Evolutionary conservation across 1,139 yeast genomes (phyloP), one percentile per base, ranked within the genome.

Genomic region (Pichia sp.): DNA sequence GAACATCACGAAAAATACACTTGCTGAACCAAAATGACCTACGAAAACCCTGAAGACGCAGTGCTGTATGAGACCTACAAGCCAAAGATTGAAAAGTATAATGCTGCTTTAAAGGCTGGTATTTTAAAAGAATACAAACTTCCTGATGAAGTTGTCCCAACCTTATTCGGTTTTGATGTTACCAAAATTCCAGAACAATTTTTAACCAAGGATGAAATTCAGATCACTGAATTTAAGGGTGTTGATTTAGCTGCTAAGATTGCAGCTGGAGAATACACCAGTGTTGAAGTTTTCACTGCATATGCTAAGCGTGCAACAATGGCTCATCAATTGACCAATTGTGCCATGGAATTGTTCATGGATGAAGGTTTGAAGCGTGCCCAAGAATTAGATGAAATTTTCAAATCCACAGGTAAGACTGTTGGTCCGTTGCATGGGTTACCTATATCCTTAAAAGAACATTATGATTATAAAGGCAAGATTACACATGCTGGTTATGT

Each of bases 391-490:
- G 81, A 77, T 55, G 66, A 60, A 42, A 65, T 58, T 50, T 57
- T 53, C 21, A 47, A 55, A 30, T 65, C 71, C 44, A 62, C 63
- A n/a, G 77, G 76, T 15, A 66, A 67, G 44, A 59, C 70, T 0
- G 57, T 68, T 11, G 81, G 81, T 3, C 73, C 76, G 5, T 58
- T 77, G 31, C 82, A 77, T 58, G 83, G 83, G 3, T 58, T 78
- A 12, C 82, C 82, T 4, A 63, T 77, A 15, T 72, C 77, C 15
- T 58, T 75, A 36, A 85, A 85, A 58, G 93, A 85, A 59, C 89
- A 83, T 54, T 75, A 79, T 67, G 70, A 72, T 52, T 79, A 69
- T 58, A 70, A 70, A 51, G 83, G 77, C 19, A 76, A 67, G 53
- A 67, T 73, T 53, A 76, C 85, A 4, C 81, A 78, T 58, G 83